Percentiles rank a stretch among this genome's conserved stretches.
phyloP scores from a whole-genome alignment of 441 rosid genomes.

The Erysimum pusillum region DNA sequence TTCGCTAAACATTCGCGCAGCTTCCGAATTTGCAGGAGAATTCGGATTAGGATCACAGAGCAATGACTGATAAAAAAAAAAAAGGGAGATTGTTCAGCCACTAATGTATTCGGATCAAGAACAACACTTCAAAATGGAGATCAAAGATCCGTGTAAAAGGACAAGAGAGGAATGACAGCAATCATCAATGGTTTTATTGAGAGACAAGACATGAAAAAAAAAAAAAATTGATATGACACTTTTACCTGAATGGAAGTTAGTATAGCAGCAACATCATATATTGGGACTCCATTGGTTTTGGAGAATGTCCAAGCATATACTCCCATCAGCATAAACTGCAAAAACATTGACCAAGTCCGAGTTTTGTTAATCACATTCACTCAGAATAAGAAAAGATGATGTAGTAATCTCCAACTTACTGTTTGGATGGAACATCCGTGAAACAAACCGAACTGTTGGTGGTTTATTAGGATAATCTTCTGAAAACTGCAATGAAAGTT shows the following conservation, averaged over 20 bases:
- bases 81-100: constrained; percentile 2
- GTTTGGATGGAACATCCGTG: constrained; percentile 83
- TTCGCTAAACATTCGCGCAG: constrained; percentile 76
- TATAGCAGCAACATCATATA: constrained; percentile 86
- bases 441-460: constrained; percentile 77
- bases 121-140: constrained; percentile 2
- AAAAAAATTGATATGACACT: neutral
- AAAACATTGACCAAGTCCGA: constrained; percentile 3
- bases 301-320: constrained; percentile 84
- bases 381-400: neutral
- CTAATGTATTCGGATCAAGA: neutral
- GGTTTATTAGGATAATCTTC: constrained; percentile 85
- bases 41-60: constrained; percentile 78
- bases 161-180: constrained; percentile 3
- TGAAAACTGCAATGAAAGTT: constrained; percentile 68
- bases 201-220: constrained; percentile 12
- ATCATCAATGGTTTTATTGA: neutral
- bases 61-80: constrained; percentile 53
- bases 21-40: constrained; percentile 81
- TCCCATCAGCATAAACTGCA: constrained; percentile 83
- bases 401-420: constrained; percentile 54
- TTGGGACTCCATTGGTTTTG: constrained; percentile 93
- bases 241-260: constrained; percentile 83
- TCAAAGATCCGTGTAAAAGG: neutral
- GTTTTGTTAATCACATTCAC: constrained; percentile 16